Evolutionary conservation across 2,329 filamentous ascomycete species (phyloP), one percentile per base, ranked within the genome.

Genomic region (Claviceps capensis): DNA sequence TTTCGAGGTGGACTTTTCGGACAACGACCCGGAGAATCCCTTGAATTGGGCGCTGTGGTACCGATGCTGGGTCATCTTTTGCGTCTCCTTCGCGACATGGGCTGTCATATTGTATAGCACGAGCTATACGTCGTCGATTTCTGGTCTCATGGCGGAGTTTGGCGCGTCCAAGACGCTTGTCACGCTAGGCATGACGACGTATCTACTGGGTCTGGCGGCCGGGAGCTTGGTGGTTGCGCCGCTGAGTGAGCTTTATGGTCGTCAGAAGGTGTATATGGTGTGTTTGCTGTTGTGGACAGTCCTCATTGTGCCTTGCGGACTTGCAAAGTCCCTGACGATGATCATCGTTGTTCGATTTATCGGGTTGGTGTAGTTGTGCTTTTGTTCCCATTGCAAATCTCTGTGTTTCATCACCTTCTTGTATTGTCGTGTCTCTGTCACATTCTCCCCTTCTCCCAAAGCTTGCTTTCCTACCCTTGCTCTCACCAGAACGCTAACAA

Each of bases 101-200:
- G 65, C 72, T 19, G 64, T 73, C n/a, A 82, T 88, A 16, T 63
- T 88, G 46, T 88, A 89, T 62, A 88, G 83, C 47, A 93, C 88
- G 0, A 83, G 79, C 49, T 94, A 93, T 63, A 88, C 87, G 1
- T 79, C 82, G 0, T 83, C 82, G 2, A 79, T 86, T 37, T 76
- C 79, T 0, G 82, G 85, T 0, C 78, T 94, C 65, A 78, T 81
- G 60, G 64, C 72, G 14, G 82, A 87, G 49, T 91, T 88, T 58
- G 67, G 74, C 40, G 72, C 80, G 17, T 62, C 70, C 14, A 72
- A 78, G 37, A 81, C 79, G 0, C 65, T 83, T n/a, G 76, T 83
- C 0, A 86, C 86, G 0, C 69, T 93, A 2, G 88, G 88, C 5
- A 72, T 94, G 45, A 93, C 88, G 0, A 83, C 83, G 0, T 94